A percentile compares a stretch with the other conserved stretches of the same genome.
phyloP scores from a whole-genome alignment of 2,329 filamentous ascomycete genomes.

The Hypoxylon sp. region DNA sequence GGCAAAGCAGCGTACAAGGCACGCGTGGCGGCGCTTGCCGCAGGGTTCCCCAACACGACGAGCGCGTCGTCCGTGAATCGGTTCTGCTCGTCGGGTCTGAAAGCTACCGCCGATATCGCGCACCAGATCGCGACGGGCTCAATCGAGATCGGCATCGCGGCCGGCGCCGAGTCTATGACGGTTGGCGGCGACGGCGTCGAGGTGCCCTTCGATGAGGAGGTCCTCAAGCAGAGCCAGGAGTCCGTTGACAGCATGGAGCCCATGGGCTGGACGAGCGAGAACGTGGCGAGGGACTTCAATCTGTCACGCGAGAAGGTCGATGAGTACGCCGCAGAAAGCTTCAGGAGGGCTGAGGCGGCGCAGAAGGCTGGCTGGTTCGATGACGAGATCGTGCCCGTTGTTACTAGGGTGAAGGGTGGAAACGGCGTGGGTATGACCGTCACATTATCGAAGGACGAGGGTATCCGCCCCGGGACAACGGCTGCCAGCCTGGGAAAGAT shows the following conservation, averaged over 20 bases:
- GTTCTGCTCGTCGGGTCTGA: slow-evolving; percentile 97
- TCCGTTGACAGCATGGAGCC: slow-evolving; percentile 88
- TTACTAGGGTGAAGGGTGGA: slow-evolving; percentile 82
- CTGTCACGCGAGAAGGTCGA: slow-evolving; percentile 86
- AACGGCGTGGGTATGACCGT: slow-evolving; percentile 84
- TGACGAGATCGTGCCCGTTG: slow-evolving; percentile 93
- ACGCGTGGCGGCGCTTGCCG: slow-evolving; percentile 87
- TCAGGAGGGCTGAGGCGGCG: slow-evolving; percentile 85
- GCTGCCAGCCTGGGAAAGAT: slow-evolving; percentile 85
- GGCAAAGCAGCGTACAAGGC: slow-evolving; percentile 89
- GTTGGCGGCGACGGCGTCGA: slow-evolving; percentile 76
- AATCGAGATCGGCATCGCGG: slow-evolving; percentile 88
- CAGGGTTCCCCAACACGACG: slow-evolving; percentile 92
- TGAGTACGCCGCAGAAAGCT: slow-evolving; percentile 86
- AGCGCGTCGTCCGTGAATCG: slow-evolving; percentile 87
- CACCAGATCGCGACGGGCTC: slow-evolving; percentile 82
- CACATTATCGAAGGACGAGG: slow-evolving; percentile 87
- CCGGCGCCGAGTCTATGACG: slow-evolving; percentile 92
- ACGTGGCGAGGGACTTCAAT: slow-evolving; percentile 90
- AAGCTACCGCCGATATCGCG: slow-evolving; percentile 94
- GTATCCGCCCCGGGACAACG: slow-evolving; percentile 90
- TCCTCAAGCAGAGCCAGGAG: slow-evolving; percentile 78
- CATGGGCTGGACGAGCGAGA: slow-evolving; percentile 99
- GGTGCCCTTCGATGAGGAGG: slow-evolving; percentile 80
- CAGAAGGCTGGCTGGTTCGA: slow-evolving; percentile 93